phyloP scores from a whole-genome alignment of 2,329 filamentous ascomycete genomes.

The Arthrobotrys entomopaga region DNA sequence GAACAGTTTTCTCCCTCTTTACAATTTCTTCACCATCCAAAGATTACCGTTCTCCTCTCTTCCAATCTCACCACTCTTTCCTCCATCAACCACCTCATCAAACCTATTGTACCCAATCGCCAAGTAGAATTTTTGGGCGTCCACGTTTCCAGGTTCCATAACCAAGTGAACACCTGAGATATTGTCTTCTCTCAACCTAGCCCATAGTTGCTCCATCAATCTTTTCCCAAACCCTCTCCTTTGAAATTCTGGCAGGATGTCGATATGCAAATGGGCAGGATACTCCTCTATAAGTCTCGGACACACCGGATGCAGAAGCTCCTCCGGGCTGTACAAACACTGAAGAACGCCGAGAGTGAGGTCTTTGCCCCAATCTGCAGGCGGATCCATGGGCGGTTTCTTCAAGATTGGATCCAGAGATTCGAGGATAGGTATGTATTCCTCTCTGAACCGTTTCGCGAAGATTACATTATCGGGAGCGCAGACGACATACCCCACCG shows the following conservation, averaged over 20 bases:
- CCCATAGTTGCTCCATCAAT: slow-evolving; percentile 59
- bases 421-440: slow-evolving; percentile 58
- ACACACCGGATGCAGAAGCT: slow-evolving; percentile 32
- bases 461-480: slow-evolving; percentile 59
- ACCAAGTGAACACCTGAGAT: slow-evolving; percentile 61
- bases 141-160: slow-evolving; percentile 60
- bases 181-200: slow-evolving; percentile 57
- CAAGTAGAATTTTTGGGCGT: slow-evolving; percentile 56
- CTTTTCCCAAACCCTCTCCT: slow-evolving; percentile 60
- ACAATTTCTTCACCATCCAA: slow-evolving; percentile 55
- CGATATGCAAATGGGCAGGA: slow-evolving; percentile 62
- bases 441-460: slow-evolving; percentile 58
- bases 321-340: slow-evolving; percentile 36
- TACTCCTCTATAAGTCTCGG: slow-evolving; percentile 57
- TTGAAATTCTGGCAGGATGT: slow-evolving; percentile 61
- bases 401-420: slow-evolving; percentile 45
- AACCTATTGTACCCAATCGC: slow-evolving; percentile 48
- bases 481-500: slow-evolving; percentile 62
- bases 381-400: slow-evolving; percentile 46
- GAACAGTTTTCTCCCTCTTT: neutral
- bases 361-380: slow-evolving; percentile 54
- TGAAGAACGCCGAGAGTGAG: slow-evolving; percentile 54
- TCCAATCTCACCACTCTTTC: slow-evolving; percentile 42
- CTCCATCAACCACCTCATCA: slow-evolving; percentile 41
- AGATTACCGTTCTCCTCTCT: slow-evolving; percentile 40